Evolutionary conservation across 2,329 filamentous ascomycete species (phyloP).

Genomic region (Xylaria hypoxylon): DNA sequence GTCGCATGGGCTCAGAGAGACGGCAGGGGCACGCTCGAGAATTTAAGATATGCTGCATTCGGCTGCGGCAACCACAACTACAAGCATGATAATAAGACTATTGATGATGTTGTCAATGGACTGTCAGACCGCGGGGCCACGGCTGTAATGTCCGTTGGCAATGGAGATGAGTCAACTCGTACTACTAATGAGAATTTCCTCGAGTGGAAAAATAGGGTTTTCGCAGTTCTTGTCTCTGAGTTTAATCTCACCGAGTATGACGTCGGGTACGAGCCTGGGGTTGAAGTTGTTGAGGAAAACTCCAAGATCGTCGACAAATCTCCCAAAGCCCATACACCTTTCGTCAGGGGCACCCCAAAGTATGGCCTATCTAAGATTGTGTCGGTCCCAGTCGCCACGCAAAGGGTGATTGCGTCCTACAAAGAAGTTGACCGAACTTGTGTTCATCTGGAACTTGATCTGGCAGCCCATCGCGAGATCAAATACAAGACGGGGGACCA

Average conservation of each 20-base stretch:
- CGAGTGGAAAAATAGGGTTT: conserved; percentile 1
- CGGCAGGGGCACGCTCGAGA: background rate
- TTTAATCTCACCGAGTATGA: background rate
- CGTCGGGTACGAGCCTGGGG: background rate
- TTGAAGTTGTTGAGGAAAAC: background rate
- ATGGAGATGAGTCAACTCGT: conserved; percentile 3
- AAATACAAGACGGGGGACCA: conserved; percentile 11
- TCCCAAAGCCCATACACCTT: background rate
- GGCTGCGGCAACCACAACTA: conserved; percentile 16
- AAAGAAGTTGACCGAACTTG: conserved; percentile 5
- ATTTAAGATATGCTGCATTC: conserved; percentile 10
- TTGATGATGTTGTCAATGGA: conserved; percentile 5
- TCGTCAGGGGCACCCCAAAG: background rate
- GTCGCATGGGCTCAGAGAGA: conserved; percentile 5
- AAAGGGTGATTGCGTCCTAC: conserved; percentile 1
- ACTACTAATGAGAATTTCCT: conserved; percentile 5
- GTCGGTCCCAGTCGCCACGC: background rate
- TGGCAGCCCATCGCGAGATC: conserved; percentile 3
- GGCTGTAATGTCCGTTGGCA: conserved; percentile 5
- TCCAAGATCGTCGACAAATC: background rate
- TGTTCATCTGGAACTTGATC: conserved; percentile 2
- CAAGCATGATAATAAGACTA: conserved; percentile 9
- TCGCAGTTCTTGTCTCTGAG: background rate
- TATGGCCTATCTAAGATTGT: background rate
- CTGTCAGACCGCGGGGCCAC: background rate